These are phyloP conservation scores for Monosporascus sp. DNA, from an alignment of 2,329 filamentous ascomycete species.

Conservation along the genomic window DNA sequence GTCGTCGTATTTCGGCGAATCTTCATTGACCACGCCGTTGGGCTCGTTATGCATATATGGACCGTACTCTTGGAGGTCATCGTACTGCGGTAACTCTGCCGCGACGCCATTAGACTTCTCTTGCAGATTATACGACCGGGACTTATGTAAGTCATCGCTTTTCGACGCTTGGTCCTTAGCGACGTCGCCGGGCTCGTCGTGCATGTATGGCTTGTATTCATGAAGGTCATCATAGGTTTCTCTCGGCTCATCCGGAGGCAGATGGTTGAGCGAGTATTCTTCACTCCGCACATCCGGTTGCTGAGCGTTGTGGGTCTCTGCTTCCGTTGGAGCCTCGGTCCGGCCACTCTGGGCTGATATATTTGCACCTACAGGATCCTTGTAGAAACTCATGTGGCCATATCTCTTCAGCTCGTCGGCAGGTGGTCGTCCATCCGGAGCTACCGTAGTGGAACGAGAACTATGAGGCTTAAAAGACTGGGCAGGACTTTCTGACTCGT, in stretches of 20 bases:
- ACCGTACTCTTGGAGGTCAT: slow-evolving; percentile 34
- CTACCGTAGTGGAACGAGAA: slow-evolving; percentile 27
- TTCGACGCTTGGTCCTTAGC: slow-evolving; percentile 12
- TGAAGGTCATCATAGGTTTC: slow-evolving; percentile 27
- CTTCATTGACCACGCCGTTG: slow-evolving; percentile 1
- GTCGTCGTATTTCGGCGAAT: slow-evolving; percentile 28
- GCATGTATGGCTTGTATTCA: slow-evolving; percentile 11
- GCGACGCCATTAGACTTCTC: slow-evolving; percentile 17
- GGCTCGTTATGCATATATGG: slow-evolving; percentile 25
- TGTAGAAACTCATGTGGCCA: slow-evolving; percentile 26
- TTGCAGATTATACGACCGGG: slow-evolving; percentile 1
- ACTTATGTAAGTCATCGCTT: slow-evolving; percentile 1
- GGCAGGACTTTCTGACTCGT: slow-evolving; percentile 18
- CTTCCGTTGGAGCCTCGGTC: background rate
- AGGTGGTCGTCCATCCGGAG: slow-evolving; percentile 28
- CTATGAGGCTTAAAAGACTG: slow-evolving; percentile 29
- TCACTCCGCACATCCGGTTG: slow-evolving; percentile 18
- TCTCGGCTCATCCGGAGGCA: slow-evolving; percentile 22
- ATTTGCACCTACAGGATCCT: slow-evolving; percentile 12
- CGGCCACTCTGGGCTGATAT: background rate
- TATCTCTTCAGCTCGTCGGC: slow-evolving; percentile 31
- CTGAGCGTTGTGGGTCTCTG: slow-evolving; percentile 2
- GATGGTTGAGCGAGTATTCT: slow-evolving; percentile 28
- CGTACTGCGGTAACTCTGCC: slow-evolving; percentile 18
- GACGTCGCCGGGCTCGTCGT: slow-evolving; percentile 18